phyloP scores from a whole-genome alignment of 108 stramenopile genomes.

The Pseudonitzschia delicatissima region DNA sequence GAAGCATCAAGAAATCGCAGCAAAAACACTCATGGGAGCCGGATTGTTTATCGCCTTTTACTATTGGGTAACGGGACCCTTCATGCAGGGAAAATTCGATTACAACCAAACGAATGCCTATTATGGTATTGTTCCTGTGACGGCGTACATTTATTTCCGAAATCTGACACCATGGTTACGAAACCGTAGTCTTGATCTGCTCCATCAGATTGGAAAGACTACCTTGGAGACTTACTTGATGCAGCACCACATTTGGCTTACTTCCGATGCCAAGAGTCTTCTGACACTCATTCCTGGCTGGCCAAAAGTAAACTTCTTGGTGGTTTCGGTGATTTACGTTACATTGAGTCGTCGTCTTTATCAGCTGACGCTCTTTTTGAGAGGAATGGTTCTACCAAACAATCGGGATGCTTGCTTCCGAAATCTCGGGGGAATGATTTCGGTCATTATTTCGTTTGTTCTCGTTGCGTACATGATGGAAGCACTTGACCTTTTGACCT shows the following conservation, averaged over 20 bases:
- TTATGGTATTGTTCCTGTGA: slow-evolving; percentile 90
- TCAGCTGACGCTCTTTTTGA: slow-evolving; percentile 55
- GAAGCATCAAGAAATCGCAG: slow-evolving; percentile 5
- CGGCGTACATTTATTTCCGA: slow-evolving; percentile 91
- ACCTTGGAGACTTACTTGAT: slow-evolving; percentile 97
- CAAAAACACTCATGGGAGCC: slow-evolving; percentile 54
- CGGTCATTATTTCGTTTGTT: slow-evolving; percentile 42
- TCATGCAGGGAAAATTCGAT: slow-evolving; percentile 68
- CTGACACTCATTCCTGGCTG: slow-evolving; percentile 75
- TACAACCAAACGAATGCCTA: slow-evolving; percentile 97
- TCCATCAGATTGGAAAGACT: slow-evolving; percentile 93
- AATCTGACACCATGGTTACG: slow-evolving; percentile 89
- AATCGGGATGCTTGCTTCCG: slow-evolving; percentile 49
- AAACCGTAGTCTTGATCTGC: slow-evolving; percentile 73
- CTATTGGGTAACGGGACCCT: slow-evolving; percentile 78
- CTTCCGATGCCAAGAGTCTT: slow-evolving; percentile 78
- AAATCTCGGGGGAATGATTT: slow-evolving; percentile 41
- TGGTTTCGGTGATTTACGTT: slow-evolving; percentile 70
- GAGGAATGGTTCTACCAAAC: slow-evolving; percentile 74
- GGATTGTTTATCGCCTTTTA: slow-evolving; percentile 54
- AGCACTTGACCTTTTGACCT: slow-evolving; percentile 30
- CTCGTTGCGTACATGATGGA: slow-evolving; percentile 43
- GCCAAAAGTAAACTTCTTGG: slow-evolving; percentile 74
- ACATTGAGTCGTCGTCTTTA: slow-evolving; percentile 58
- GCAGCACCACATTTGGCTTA: slow-evolving; percentile 98